A percentile compares a stretch with the other conserved stretches of the same genome.
Evolutionary conservation across 2,329 filamentous ascomycete genomes (phyloP).

Genomic region (Colletotrichum godetiae): DNA sequence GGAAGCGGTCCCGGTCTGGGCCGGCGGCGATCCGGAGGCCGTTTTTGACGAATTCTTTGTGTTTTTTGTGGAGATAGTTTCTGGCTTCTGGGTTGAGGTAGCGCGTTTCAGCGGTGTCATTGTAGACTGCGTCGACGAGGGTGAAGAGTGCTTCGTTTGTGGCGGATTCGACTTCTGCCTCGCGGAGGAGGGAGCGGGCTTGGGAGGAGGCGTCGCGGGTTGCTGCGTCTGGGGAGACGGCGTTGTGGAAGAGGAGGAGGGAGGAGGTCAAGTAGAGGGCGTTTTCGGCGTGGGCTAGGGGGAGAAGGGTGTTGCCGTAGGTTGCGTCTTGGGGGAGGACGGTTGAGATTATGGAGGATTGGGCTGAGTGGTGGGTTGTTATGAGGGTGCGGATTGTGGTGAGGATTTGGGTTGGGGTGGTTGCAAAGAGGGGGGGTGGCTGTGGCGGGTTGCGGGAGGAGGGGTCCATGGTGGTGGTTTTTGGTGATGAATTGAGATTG

Average conservation of each 20-base stretch:
- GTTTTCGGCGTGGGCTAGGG: constrained; percentile 18
- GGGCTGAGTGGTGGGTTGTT: background rate
- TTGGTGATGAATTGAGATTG: background rate
- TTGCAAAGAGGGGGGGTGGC: constrained; percentile 1
- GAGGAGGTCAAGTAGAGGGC: background rate
- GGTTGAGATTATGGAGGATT: background rate
- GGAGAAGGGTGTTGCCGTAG: background rate
- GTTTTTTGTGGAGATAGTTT: background rate
- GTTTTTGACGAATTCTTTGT: constrained; percentile 5
- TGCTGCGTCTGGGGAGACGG: constrained; percentile 6
- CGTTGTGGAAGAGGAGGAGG: constrained; percentile 6
- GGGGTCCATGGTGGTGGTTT: background rate
- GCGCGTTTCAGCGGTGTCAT: background rate
- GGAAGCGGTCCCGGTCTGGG: background rate
- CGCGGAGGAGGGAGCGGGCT: background rate
- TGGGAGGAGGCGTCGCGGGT: constrained; percentile 7
- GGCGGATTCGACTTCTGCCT: background rate
- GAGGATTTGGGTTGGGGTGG: background rate
- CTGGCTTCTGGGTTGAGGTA: background rate
- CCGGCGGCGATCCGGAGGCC: background rate
- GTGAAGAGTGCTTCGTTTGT: constrained; percentile 2
- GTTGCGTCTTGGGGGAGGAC: constrained; percentile 5
- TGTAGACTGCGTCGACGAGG: constrained; percentile 7
- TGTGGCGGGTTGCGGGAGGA: background rate
- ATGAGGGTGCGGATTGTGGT: background rate